These are phyloP conservation scores for Neofusicoccum kwambonambiense DNA, from an alignment of 2,329 filamentous ascomycete genomes.

Conservation along the genomic window DNA sequence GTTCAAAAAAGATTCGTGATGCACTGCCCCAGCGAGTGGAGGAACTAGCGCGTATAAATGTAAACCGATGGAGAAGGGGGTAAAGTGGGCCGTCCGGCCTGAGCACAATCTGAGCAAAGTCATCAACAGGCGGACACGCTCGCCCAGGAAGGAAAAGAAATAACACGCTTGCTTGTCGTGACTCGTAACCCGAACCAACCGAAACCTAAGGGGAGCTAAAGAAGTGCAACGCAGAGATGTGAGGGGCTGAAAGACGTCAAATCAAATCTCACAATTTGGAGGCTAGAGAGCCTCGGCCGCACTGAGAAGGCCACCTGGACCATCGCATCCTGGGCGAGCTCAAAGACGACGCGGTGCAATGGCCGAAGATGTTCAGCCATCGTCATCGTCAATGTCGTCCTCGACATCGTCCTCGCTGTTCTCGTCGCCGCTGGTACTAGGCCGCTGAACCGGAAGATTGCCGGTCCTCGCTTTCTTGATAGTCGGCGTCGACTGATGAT, in stretches of 20 bases:
- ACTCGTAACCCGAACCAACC: slow-evolving; percentile 18
- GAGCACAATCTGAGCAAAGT: slow-evolving; percentile 11
- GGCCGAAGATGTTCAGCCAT: slow-evolving; percentile 8
- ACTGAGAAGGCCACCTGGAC: neutral
- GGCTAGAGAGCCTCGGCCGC: neutral
- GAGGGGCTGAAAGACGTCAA: neutral
- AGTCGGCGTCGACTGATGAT: slow-evolving; percentile 23
- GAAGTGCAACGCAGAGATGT: slow-evolving; percentile 2
- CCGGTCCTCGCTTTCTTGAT: slow-evolving; percentile 53
- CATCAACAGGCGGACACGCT: slow-evolving; percentile 13
- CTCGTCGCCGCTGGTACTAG: slow-evolving; percentile 51
- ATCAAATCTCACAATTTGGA: neutral
- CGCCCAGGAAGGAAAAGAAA: slow-evolving; percentile 11
- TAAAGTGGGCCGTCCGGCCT: neutral
- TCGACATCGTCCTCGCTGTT: slow-evolving; percentile 50
- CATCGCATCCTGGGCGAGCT: neutral
- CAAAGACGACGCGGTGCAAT: neutral
- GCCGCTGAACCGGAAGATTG: slow-evolving; percentile 31
- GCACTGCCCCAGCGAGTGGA: slow-evolving; percentile 7
- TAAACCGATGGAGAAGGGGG: neutral
- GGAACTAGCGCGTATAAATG: neutral
- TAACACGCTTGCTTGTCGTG: slow-evolving; percentile 18
- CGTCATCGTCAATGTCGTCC: slow-evolving; percentile 16
- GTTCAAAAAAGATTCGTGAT: slow-evolving; percentile 13
- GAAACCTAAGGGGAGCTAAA: neutral